Evolutionary conservation across 768 basidiomycete species (phyloP), one percentile per base, ranked within the genome.

Genomic region (Mrakia hoshinonis): DNA sequence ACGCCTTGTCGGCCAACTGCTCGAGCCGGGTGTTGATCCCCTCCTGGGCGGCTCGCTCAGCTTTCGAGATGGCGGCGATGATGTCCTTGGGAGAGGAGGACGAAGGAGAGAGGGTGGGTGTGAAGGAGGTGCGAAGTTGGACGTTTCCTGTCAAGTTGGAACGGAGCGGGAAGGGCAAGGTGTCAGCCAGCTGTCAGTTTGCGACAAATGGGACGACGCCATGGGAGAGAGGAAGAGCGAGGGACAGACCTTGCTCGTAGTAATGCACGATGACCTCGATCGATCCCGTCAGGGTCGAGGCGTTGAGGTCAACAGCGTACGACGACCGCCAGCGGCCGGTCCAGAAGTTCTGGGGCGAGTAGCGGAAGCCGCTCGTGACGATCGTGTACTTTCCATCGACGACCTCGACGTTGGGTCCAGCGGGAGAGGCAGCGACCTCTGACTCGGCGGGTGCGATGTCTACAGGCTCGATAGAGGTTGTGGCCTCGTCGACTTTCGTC

Each of bases 301-400:
- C 82, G 22, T 83, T 84, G 48, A 90, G 79, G 78, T 95, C 86
- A 62, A 96, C 82, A 11, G 81, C 78, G 78, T 96, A 98, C 74
- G 88, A 84, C 7, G 92, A 93, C 48, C 94, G 85, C 95, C 95
- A 98, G 78, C 93, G 83, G 43, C 95, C 95, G 36, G 93, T 89
- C 93, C 95, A 98, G 81, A 85, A 97, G 79, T 97, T 97, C 26
- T 85, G 80, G 0, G 91, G 89, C 77, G 95, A 97, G 81, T 97
- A 97, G 78, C 93, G 92, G 79, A 96, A 95, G 24, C 91, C 89
- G n/a, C 95, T 93, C 68, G 96, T 81, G 77, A 93, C 90, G 52
- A 96, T 79, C 20, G 85, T 83, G 76, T 86, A 93, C 63, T 81
- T 81, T 7, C 60, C 71, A 26, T 72, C 58, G 11, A 60, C 47